Evolutionary conservation across 805 yeast genomes (phyloP).

Genomic region (Yarrowia deformans): DNA sequence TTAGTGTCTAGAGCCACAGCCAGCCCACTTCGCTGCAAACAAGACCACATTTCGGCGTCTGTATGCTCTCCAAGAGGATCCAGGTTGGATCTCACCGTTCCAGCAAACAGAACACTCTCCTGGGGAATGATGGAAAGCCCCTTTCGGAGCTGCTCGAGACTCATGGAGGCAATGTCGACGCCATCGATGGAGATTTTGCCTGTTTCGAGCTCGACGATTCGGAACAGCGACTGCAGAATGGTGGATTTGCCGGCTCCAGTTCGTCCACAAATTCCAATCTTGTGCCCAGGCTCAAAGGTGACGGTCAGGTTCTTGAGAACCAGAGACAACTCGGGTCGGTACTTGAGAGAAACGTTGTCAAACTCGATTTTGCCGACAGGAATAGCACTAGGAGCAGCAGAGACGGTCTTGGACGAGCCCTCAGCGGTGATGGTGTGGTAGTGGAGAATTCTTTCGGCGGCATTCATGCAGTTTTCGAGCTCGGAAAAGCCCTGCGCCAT

Average conservation of each 20-base stretch:
- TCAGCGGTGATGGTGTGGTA: slow-evolving; percentile 67
- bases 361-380: slow-evolving; percentile 64
- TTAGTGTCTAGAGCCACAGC: slow-evolving; percentile 66
- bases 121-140: slow-evolving; percentile 84
- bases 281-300: slow-evolving; percentile 63
- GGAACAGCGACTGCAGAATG: slow-evolving; percentile 72
- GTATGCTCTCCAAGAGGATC: slow-evolving; percentile 71
- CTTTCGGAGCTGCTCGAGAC: slow-evolving; percentile 72
- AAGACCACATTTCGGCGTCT: slow-evolving; percentile 72
- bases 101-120: slow-evolving; percentile 84
- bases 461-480: slow-evolving; percentile 78
- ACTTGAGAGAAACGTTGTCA: slow-evolving; percentile 62
- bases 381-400: slow-evolving; percentile 48
- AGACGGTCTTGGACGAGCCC: slow-evolving; percentile 63
- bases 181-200: slow-evolving; percentile 73
- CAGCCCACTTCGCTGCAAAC: slow-evolving; percentile 63
- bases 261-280: slow-evolving; percentile 86
- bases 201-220: slow-evolving; percentile 64
- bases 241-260: slow-evolving; percentile 91
- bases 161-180: slow-evolving; percentile 66
- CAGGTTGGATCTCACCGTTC: slow-evolving; percentile 75
- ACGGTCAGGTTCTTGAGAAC: slow-evolving; percentile 66
- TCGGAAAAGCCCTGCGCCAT: slow-evolving; percentile 71
- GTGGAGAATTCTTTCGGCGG: slow-evolving; percentile 73
- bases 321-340: slow-evolving; percentile 69